Conservation (phyloP, 208 protist genomes). For the Trypanosoma boissoni region DNA sequence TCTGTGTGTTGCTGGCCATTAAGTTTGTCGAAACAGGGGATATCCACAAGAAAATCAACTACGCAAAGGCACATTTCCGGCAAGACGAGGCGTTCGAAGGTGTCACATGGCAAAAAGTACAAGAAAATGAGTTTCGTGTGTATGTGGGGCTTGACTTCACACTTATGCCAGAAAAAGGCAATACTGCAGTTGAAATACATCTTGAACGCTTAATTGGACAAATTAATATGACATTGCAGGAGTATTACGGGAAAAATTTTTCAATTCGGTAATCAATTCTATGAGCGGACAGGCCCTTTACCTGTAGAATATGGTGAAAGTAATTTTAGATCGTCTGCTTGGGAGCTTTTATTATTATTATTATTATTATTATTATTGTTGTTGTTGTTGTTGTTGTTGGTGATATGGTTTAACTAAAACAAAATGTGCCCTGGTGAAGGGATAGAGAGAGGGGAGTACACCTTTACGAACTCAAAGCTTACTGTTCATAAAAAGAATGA, state of each 20-base stretch:
- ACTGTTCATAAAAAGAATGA: no score
- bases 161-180: conserved; percentile 62
- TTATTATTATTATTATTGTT: no score
- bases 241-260: conserved; percentile 86
- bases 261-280: no score
- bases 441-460: no score
- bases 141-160: conserved; percentile 87
- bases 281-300: no score
- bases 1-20: conserved; percentile 70
- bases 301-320: no score
- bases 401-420: no score
- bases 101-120: conserved; percentile 64
- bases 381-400: no score
- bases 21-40: conserved; percentile 86
- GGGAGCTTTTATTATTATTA: no score
- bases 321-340: no score
- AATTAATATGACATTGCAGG: conserved; percentile 71
- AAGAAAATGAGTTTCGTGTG: conserved; percentile 70
- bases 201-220: conserved; percentile 73
- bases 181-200: conserved; percentile 60
- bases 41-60: conserved; percentile 58
- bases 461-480: no score
- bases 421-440: no score
- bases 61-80: conserved; percentile 60
- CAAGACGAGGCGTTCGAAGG: conserved; percentile 50